phyloP scores from a whole-genome alignment of 129 eudicot genomes.

The Apium graveolens region DNA sequence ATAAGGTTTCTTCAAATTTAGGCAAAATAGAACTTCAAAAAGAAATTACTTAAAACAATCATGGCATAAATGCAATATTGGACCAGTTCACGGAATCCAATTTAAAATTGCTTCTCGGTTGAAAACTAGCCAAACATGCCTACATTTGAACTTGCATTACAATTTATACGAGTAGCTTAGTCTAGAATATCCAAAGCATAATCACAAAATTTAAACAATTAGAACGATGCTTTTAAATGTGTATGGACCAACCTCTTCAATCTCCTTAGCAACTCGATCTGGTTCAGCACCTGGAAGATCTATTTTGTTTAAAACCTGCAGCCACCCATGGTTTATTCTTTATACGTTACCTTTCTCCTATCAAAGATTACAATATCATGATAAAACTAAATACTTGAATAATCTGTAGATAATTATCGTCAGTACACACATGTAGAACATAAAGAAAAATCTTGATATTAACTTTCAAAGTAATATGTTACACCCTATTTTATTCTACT shows the following conservation, averaged over 20 bases:
- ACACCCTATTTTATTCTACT: not conserved
- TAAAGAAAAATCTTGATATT: not conserved
- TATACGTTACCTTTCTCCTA: not conserved
- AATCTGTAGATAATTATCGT: not conserved
- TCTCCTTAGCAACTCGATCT: conserved; percentile 75
- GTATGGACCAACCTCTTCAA: conserved; percentile 80
- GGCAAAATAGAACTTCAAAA: not conserved
- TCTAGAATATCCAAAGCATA: conserved; percentile 13
- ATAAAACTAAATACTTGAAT: not conserved
- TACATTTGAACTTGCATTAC: not conserved
- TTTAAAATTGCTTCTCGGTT: not conserved
- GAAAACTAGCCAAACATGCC: not conserved
- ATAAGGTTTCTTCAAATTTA: not conserved
- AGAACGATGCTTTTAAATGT: conserved; percentile 1
- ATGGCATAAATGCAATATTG: not conserved
- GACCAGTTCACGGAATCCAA: not conserved
- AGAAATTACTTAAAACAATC: not conserved
- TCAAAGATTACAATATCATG: not conserved
- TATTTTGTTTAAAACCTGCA: conserved; percentile 91
- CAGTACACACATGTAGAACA: not conserved
- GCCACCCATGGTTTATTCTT: conserved; percentile 4
- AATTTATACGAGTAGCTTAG: not conserved
- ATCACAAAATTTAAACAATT: conserved; percentile 10
- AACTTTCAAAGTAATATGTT: not conserved
- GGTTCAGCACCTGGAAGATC: conserved; percentile 99